Percentiles rank a stretch among this genome's conserved stretches.
Evolutionary conservation across 2,329 filamentous ascomycete species (phyloP).

Genomic region (Pseudopyricularia javanii): DNA sequence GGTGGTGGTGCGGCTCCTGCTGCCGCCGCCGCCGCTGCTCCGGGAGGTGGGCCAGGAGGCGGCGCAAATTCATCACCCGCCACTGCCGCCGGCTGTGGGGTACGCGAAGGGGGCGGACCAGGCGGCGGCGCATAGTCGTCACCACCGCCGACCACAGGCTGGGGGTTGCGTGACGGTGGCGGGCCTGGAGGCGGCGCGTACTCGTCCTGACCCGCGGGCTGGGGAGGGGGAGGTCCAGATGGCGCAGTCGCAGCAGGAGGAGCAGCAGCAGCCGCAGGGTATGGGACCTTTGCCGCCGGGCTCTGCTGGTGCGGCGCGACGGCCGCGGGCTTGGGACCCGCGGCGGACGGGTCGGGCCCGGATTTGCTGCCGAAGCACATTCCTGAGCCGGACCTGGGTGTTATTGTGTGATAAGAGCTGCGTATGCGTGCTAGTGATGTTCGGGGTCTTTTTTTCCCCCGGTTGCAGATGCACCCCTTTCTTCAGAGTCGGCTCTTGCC

Average conservation of each 20-base stretch:
- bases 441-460: too few species aligned
- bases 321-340: constrained; percentile 2
- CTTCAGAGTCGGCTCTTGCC: too few species aligned
- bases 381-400: too few species aligned
- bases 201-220: not conserved
- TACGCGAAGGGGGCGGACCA: constrained; percentile 2
- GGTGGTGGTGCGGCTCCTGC: not conserved
- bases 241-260: not conserved
- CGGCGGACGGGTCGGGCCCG: not conserved
- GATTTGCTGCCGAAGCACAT: constrained; percentile 11
- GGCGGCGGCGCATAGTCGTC: constrained; percentile 10
- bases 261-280: not conserved
- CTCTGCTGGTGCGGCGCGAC: not conserved
- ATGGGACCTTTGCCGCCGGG: not conserved
- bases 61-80: constrained; percentile 9
- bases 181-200: constrained; percentile 16
- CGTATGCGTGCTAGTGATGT: too few species aligned
- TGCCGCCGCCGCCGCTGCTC: constrained; percentile 3
- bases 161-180: constrained; percentile 7
- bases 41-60: constrained; percentile 13
- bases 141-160: not conserved
- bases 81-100: constrained; percentile 4
- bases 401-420: too few species aligned
- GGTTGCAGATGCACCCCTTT: too few species aligned
- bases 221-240: not conserved